phyloP scores from a whole-genome alignment of 1,284 basidiomycete species.

The Malassezia restricta region DNA sequence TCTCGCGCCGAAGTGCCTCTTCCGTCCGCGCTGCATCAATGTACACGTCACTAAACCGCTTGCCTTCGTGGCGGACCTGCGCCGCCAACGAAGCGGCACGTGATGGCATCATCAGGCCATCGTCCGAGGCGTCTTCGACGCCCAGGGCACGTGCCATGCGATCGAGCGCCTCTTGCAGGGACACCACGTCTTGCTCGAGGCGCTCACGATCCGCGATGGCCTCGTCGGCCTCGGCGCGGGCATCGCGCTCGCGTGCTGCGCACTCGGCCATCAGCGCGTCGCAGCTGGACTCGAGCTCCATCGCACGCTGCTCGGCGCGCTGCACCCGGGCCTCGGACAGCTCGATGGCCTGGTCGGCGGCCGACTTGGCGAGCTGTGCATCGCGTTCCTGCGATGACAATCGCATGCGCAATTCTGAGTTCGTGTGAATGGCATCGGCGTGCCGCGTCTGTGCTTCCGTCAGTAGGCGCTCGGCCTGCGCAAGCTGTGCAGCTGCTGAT shows the following conservation, averaged over 20 bases:
- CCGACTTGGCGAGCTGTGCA: slow-evolving; percentile 61
- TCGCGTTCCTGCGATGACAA: slow-evolving; percentile 66
- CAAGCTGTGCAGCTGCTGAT: slow-evolving; percentile 56
- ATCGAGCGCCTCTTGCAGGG: slow-evolving; percentile 37
- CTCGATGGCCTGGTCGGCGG: slow-evolving; percentile 58
- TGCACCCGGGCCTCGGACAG: slow-evolving; percentile 73
- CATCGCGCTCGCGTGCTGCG: slow-evolving; percentile 55
- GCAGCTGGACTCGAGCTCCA: slow-evolving; percentile 66
- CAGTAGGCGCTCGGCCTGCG: slow-evolving; percentile 60
- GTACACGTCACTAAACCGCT: slow-evolving; percentile 79
- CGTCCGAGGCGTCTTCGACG: slow-evolving; percentile 14
- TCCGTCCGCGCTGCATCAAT: slow-evolving; percentile 73
- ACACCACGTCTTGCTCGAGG: slow-evolving; percentile 47
- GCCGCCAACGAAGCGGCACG: slow-evolving; percentile 41
- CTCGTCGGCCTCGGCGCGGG: slow-evolving; percentile 58
- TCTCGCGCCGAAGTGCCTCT: slow-evolving; percentile 65
- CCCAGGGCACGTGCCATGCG: slow-evolving; percentile 39
- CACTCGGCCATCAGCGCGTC: slow-evolving; percentile 59
- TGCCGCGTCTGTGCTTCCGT: slow-evolving; percentile 58
- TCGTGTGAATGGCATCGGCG: slow-evolving; percentile 58
- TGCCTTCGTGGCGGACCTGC: slow-evolving; percentile 62
- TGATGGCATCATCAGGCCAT: background rate
- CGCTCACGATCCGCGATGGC: slow-evolving; percentile 47
- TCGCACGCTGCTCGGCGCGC: slow-evolving; percentile 63
- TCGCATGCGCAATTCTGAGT: slow-evolving; percentile 60